Conservation (phyloP, 768 basidiomycete genomes). For the Sporobolomyces phaffii region DNA sequence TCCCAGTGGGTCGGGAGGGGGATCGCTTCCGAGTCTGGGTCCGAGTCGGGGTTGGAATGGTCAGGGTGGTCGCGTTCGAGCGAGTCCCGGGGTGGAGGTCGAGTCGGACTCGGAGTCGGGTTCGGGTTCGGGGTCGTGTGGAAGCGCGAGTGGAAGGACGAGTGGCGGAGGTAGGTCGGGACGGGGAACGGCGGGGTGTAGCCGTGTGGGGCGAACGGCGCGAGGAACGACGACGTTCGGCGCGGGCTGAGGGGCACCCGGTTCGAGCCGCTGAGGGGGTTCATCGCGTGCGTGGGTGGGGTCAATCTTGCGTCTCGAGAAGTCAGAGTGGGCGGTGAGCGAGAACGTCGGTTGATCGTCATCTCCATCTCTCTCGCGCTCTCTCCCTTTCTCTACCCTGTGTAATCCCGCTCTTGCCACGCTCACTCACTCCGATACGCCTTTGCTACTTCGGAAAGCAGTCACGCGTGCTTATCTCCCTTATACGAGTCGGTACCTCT, state of each 20-base stretch:
- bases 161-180: slow-evolving; percentile 37
- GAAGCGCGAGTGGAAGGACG: slow-evolving; percentile 21
- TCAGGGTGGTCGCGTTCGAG: too few relatives aligned
- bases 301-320: too few relatives aligned
- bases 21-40: background rate
- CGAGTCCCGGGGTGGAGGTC: too few relatives aligned
- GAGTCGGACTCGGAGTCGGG: too few relatives aligned
- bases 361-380: too few relatives aligned
- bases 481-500: too few relatives aligned
- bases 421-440: too few relatives aligned
- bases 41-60: too few relatives aligned
- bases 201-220: background rate
- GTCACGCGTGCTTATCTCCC: too few relatives aligned
- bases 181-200: slow-evolving; percentile 29
- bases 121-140: slow-evolving; percentile 12
- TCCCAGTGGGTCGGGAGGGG: slow-evolving; percentile 29
- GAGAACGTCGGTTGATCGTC: background rate
- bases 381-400: too few relatives aligned
- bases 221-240: background rate
- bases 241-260: slow-evolving; percentile 19
- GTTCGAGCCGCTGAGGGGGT: slow-evolving; percentile 19
- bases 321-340: background rate
- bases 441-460: too few relatives aligned
- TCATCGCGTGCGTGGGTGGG: background rate
- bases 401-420: too few relatives aligned